Evolutionary conservation across 2,329 filamentous ascomycete species (phyloP).

Genomic region (Parascedosporium putredinis): DNA sequence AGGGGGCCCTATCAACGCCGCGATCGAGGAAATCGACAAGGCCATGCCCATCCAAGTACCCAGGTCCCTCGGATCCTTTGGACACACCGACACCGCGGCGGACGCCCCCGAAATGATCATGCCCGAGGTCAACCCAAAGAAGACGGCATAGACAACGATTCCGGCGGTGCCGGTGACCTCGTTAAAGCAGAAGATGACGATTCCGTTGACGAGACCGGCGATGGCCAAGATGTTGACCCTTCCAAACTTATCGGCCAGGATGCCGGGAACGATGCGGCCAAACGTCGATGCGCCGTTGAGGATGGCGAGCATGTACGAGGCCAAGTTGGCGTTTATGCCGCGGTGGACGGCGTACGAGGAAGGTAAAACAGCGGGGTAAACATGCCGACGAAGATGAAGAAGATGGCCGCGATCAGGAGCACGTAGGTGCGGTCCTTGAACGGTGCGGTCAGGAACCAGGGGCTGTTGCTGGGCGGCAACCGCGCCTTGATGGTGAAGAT

Average conservation of each 20-base stretch:
- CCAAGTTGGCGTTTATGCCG: slow-evolving; percentile 29
- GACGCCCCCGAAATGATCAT: slow-evolving; percentile 33
- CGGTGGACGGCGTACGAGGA: slow-evolving; percentile 35
- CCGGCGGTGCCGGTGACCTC: slow-evolving; percentile 39
- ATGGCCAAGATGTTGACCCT: slow-evolving; percentile 39
- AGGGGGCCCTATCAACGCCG: slow-evolving; percentile 28
- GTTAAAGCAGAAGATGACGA: slow-evolving; percentile 34
- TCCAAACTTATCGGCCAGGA: slow-evolving; percentile 33
- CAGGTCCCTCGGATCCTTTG: slow-evolving; percentile 37
- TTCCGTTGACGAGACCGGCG: slow-evolving; percentile 36
- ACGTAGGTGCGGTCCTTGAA: slow-evolving; percentile 33
- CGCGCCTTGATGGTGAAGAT: slow-evolving; percentile 27
- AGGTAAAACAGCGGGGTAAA: slow-evolving; percentile 45
- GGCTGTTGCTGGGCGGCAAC: slow-evolving; percentile 32
- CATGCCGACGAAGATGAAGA: slow-evolving; percentile 46
- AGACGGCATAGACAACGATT: slow-evolving; percentile 50
- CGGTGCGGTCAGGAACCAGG: slow-evolving; percentile 29
- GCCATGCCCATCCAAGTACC: slow-evolving; percentile 45
- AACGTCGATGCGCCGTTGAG: slow-evolving; percentile 44
- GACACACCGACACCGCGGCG: slow-evolving; percentile 29
- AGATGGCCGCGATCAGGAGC: slow-evolving; percentile 32
- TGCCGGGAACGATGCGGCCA: slow-evolving; percentile 41
- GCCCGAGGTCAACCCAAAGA: slow-evolving; percentile 55
- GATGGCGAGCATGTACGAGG: slow-evolving; percentile 41
- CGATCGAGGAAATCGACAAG: slow-evolving; percentile 28